Conservation (phyloP, 2,329 filamentous ascomycete species). For the Venturia aucupariae region DNA sequence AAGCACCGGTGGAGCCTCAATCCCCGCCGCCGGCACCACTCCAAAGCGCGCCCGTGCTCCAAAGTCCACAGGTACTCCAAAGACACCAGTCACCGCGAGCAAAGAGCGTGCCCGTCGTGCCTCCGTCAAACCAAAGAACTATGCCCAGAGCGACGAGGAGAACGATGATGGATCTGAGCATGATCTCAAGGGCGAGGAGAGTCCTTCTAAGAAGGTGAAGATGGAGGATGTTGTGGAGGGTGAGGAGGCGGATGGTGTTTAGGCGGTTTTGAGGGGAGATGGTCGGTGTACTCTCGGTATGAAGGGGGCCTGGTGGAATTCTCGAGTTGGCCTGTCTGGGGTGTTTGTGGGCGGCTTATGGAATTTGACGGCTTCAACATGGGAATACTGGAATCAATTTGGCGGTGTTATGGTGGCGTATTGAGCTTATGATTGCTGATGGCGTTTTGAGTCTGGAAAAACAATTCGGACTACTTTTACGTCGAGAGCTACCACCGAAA, state of each 20-base stretch:
- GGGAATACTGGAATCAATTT: neutral
- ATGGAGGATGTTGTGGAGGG: neutral
- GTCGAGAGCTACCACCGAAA: neutral
- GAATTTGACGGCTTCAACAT: neutral
- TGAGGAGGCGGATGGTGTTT: neutral
- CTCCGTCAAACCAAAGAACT: neutral
- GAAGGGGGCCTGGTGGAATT: neutral
- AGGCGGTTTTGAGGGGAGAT: neutral
- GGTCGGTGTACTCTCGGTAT: neutral
- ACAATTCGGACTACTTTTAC: neutral
- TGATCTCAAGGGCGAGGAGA: neutral
- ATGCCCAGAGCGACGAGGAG: neutral
- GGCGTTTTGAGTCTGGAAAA: neutral
- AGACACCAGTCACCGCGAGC: neutral
- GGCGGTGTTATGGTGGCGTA: neutral
- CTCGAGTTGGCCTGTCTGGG: neutral
- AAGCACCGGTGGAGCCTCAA: neutral
- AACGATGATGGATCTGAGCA: neutral
- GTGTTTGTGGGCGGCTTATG: neutral
- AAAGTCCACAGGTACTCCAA: neutral
- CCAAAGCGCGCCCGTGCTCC: neutral
- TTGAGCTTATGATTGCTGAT: neutral
- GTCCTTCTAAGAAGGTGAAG: neutral
- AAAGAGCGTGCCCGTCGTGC: neutral
- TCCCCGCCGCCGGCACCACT: neutral